Evolutionary conservation across 192 early-diverging fungal genomes (phyloP).

Genomic region (Phlyctochytrium bullatum): DNA sequence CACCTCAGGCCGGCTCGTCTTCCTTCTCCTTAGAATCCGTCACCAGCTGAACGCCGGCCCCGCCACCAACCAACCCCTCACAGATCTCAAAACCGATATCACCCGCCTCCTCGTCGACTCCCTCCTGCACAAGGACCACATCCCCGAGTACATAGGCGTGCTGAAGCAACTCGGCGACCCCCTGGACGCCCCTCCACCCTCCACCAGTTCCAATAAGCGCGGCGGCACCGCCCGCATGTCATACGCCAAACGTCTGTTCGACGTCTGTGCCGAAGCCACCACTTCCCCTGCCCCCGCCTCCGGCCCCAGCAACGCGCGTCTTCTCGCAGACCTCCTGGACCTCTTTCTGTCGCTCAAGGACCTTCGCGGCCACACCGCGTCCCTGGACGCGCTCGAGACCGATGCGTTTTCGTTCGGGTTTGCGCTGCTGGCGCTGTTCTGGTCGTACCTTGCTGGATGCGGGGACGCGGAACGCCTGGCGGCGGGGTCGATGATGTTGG

Average conservation of each 20-base stretch:
- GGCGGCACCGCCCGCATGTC: background rate
- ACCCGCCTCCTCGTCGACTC: background rate
- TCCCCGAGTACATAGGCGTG: constrained; percentile 17
- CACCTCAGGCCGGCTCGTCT: background rate
- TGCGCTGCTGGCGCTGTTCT: background rate
- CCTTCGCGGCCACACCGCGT: too few species aligned
- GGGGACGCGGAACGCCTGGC: too few species aligned
- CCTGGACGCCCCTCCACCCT: too few species aligned
- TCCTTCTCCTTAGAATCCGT: background rate
- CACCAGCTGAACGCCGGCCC: background rate
- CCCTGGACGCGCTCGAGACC: background rate
- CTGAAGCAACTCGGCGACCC: constrained; percentile 20
- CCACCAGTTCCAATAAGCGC: background rate
- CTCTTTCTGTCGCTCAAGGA: too few species aligned
- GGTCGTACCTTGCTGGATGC: background rate
- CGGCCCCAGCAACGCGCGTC: too few species aligned
- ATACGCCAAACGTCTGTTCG: background rate
- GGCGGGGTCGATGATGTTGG: background rate
- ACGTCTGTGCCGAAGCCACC: too few species aligned
- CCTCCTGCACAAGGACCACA: constrained; percentile 30
- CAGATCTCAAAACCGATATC: background rate
- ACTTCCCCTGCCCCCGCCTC: too few species aligned
- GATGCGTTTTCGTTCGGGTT: background rate
- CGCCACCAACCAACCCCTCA: background rate
- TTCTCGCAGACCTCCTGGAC: too few species aligned